Evolutionary conservation across 208 protist species (phyloP).

Genomic region (Kentomonas sorsogonicus): DNA sequence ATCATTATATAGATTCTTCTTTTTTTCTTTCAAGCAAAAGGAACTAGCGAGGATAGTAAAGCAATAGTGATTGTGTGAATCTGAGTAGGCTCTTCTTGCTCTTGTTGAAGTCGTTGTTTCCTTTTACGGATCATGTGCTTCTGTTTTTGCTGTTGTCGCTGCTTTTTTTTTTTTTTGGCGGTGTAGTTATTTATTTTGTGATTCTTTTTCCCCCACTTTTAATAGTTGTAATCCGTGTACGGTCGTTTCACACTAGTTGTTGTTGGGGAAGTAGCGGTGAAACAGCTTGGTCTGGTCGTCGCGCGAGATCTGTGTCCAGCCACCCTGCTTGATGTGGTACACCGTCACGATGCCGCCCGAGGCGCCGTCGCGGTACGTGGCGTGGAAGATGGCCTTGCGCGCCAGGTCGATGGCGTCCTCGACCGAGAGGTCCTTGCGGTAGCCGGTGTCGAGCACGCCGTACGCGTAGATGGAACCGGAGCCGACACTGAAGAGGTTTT

Average conservation of each 20-base stretch:
- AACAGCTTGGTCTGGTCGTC: conserved; percentile 91
- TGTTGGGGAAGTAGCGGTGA: conserved; percentile 57
- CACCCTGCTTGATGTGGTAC: conserved; percentile 93
- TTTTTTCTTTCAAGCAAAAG: no score
- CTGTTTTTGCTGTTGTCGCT: no score
- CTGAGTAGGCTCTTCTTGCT: no score
- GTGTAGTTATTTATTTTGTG: conserved; percentile 16
- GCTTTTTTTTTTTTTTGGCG: no score
- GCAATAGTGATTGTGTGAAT: no score
- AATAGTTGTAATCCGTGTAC: background rate
- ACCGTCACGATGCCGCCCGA: conserved; percentile 97
- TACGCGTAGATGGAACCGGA: conserved; percentile 99
- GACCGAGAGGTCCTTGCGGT: conserved; percentile 90
- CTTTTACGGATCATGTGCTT: no score
- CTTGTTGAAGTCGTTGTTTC: no score
- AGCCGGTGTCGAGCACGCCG: conserved; percentile 97
- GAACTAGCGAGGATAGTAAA: no score
- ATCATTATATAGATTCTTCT: no score
- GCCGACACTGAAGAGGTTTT: conserved; percentile 98
- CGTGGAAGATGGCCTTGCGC: conserved; percentile 98
- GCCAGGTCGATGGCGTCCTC: conserved; percentile 98
- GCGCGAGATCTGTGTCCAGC: conserved; percentile 94
- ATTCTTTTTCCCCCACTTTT: background rate
- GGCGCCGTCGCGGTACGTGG: conserved; percentile 98
- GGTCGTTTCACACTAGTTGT: background rate